These are phyloP conservation scores for Globisporangium alternatum DNA, from an alignment of 352 stramenopile genomes.

Conservation along the genomic window DNA sequence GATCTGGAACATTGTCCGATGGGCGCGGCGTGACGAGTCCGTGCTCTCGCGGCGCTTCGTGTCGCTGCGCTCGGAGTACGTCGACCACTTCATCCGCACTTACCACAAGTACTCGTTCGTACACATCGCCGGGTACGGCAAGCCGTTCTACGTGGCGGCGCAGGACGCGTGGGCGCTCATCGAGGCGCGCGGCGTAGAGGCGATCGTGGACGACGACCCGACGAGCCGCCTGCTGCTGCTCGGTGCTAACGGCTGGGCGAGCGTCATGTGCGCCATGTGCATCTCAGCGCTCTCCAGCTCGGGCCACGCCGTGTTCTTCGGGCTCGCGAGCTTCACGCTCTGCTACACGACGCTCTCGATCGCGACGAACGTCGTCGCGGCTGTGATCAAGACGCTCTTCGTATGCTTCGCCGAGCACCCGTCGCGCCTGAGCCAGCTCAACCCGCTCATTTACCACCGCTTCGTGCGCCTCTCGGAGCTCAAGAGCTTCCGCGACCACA, in stretches of 20 bases:
- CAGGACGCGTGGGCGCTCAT: slow-evolving; percentile 77
- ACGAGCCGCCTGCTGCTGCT: slow-evolving; percentile 77
- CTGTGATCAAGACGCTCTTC: slow-evolving; percentile 85
- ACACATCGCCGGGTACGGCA: slow-evolving; percentile 79
- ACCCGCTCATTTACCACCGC: slow-evolving; percentile 86
- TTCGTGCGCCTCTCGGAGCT: slow-evolving; percentile 81
- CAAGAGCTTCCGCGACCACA: slow-evolving; percentile 83
- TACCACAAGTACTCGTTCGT: slow-evolving; percentile 88
- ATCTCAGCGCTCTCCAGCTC: slow-evolving; percentile 44
- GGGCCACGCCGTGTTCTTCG: slow-evolving; percentile 76
- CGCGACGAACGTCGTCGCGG: slow-evolving; percentile 64
- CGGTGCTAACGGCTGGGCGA: slow-evolving; percentile 74
- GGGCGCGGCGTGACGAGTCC: slow-evolving; percentile 69
- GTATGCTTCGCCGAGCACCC: slow-evolving; percentile 86
- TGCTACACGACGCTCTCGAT: slow-evolving; percentile 82
- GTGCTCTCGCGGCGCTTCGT: slow-evolving; percentile 56
- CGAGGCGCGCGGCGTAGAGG: slow-evolving; percentile 75
- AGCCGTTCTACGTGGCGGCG: slow-evolving; percentile 76
- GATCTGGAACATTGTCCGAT: slow-evolving; percentile 75
- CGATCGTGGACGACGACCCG: slow-evolving; percentile 83
- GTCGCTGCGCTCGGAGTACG: slow-evolving; percentile 54
- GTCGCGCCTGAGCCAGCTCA: slow-evolving; percentile 67
- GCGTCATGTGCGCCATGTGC: slow-evolving; percentile 68
- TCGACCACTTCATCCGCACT: slow-evolving; percentile 76
- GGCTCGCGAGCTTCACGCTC: slow-evolving; percentile 65